Percentiles rank a stretch among this genome's conserved stretches.
These are phyloP conservation scores for Sparassis latifolia DNA, from an alignment of 1,284 basidiomycete species.

Conservation along the genomic window DNA sequence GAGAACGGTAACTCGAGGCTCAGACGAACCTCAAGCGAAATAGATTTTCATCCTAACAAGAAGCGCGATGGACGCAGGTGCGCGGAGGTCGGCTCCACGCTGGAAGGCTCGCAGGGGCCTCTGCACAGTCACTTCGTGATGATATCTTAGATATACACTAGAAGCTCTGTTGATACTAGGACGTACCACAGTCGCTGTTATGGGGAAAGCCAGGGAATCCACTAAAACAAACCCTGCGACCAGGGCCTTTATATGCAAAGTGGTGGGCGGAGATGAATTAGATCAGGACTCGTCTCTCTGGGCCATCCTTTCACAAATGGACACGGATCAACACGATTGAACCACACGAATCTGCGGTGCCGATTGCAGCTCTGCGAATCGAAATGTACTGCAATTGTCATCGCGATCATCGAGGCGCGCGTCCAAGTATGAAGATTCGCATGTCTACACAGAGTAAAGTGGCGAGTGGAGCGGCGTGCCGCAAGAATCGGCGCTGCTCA, in stretches of 20 bases:
- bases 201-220: slow-evolving; percentile 15
- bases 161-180: background rate
- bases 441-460: too few relatives aligned
- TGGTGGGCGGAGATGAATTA: slow-evolving; percentile 17
- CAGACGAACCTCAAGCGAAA: slow-evolving; percentile 43
- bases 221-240: slow-evolving; percentile 6
- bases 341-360: too few relatives aligned
- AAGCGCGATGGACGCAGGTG: slow-evolving; percentile 68
- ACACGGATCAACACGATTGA: too few relatives aligned
- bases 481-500: too few relatives aligned
- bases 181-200: slow-evolving; percentile 7
- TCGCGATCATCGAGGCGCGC: too few relatives aligned
- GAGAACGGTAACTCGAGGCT: too few relatives aligned
- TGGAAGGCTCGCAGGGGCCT: slow-evolving; percentile 37
- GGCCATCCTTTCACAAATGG: too few relatives aligned
- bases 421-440: too few relatives aligned
- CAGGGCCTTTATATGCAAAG: slow-evolving; percentile 10
- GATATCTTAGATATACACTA: background rate
- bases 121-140: background rate
- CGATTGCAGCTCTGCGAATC: too few relatives aligned
- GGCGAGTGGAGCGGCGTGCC: too few relatives aligned
- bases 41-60: slow-evolving; percentile 56
- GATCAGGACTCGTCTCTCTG: slow-evolving; percentile 10
- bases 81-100: slow-evolving; percentile 61
- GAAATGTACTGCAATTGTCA: too few relatives aligned